A percentile compares a stretch with the other conserved stretches of the same genome.
These are phyloP conservation scores for Saturnispora besseyi DNA, from an alignment of 805 yeast genomes.

Conservation along the genomic window DNA sequence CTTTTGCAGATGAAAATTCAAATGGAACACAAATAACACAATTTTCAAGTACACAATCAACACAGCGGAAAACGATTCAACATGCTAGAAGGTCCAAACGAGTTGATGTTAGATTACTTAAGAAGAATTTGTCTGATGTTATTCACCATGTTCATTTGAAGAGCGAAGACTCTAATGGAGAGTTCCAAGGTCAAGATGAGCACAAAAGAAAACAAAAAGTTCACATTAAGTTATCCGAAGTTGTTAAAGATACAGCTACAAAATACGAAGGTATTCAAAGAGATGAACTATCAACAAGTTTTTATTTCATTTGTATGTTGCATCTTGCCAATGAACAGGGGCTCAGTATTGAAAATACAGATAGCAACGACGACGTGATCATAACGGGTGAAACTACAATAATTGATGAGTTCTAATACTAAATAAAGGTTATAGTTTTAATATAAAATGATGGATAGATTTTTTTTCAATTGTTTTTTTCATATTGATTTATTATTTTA, in stretches of 20 bases:
- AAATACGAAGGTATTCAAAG: constrained; percentile 48
- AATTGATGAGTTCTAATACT: neutral
- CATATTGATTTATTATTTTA: neutral
- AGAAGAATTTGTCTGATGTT: constrained; percentile 67
- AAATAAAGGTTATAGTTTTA: neutral
- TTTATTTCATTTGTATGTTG: constrained; percentile 72
- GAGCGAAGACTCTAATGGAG: neutral
- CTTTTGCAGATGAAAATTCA: neutral
- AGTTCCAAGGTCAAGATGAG: neutral
- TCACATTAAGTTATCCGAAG: constrained; percentile 15
- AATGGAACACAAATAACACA: neutral
- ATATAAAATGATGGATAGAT: too few relatives aligned
- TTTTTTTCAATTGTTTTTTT: neutral
- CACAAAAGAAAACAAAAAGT: constrained; percentile 5
- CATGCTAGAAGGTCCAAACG: constrained; percentile 69
- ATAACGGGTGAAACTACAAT: constrained; percentile 11
- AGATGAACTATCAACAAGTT: constrained; percentile 72
- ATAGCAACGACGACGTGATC: constrained; percentile 17
- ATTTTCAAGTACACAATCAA: constrained; percentile 3
- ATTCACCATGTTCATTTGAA: constrained; percentile 18
- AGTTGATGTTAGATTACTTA: constrained; percentile 65
- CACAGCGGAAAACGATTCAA: constrained; percentile 32
- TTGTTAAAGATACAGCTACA: constrained; percentile 21
- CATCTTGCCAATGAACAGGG: constrained; percentile 88
- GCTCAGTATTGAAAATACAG: constrained; percentile 43